A percentile compares a stretch with the other conserved stretches of the same genome.
phyloP scores from a whole-genome alignment of 306 rosid genomes.

The Notholithocarpus densiflorus region DNA sequence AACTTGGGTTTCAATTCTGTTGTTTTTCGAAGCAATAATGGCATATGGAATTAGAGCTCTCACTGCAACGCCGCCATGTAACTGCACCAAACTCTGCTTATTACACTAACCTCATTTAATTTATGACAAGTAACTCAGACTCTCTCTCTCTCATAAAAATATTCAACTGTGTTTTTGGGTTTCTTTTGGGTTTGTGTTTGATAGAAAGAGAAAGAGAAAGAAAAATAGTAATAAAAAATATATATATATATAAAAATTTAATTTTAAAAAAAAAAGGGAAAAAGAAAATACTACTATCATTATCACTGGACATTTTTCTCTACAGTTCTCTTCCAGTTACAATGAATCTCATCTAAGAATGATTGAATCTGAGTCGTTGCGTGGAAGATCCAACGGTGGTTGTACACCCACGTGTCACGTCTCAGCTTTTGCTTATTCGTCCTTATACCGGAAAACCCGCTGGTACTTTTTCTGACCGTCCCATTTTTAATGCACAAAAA shows the following conservation, averaged over 20 bases:
- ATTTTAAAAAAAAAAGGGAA: constrained; percentile 30
- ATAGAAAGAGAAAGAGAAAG: constrained; percentile 4
- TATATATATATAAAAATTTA: background rate
- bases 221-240: background rate
- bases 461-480: constrained; percentile 55
- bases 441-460: constrained; percentile 92
- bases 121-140: constrained; percentile 24
- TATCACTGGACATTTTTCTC: constrained; percentile 40
- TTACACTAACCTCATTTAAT: constrained; percentile 29
- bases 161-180: constrained; percentile 18
- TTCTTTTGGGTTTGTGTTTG: background rate
- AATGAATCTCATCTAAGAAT: constrained; percentile 38
- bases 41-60: constrained; percentile 82
- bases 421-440: constrained; percentile 65
- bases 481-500: constrained; percentile 12
- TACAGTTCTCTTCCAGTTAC: constrained; percentile 60
- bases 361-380: constrained; percentile 21
- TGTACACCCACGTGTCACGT: constrained; percentile 47
- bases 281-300: constrained; percentile 36
- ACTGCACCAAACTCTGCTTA: constrained; percentile 62
- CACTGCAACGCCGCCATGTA: constrained; percentile 98
- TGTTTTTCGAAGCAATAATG: constrained; percentile 61
- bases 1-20: constrained; percentile 23
- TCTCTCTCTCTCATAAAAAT: constrained; percentile 14
- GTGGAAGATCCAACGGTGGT: constrained; percentile 43